phyloP scores from a whole-genome alignment of 192 early-diverging fungal genomes.

The Backusella australiensis region DNA sequence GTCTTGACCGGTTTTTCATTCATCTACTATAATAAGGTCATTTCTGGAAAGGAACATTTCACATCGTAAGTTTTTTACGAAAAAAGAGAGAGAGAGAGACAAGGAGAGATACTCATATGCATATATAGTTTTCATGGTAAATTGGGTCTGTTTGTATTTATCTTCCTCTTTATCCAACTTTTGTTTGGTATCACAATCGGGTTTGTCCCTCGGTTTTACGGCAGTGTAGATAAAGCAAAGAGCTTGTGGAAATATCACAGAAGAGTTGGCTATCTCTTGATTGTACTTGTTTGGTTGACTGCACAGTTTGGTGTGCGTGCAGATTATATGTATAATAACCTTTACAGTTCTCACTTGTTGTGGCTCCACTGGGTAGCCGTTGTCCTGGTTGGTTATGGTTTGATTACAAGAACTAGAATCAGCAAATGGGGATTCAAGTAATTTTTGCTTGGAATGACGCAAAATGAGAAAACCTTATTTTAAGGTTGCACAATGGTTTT shows the following conservation, averaged over 20 bases:
- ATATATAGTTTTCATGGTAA: constrained; percentile 28
- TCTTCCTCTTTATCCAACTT: constrained; percentile 28
- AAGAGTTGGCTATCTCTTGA: constrained; percentile 32
- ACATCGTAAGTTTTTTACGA: constrained; percentile 12
- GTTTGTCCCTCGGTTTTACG: constrained; percentile 27
- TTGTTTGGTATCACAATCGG: constrained; percentile 32
- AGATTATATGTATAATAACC: constrained; percentile 29
- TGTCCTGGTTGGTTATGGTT: constrained; percentile 1
- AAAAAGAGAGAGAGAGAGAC: background rate
- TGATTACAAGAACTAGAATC: constrained; percentile 4
- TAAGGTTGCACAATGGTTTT: background rate
- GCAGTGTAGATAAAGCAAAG: constrained; percentile 27
- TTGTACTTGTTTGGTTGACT: constrained; percentile 32
- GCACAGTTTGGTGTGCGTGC: constrained; percentile 36
- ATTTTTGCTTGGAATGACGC: constrained; percentile 1
- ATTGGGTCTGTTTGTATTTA: constrained; percentile 30
- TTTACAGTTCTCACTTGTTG: constrained; percentile 11
- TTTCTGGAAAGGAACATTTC: constrained; percentile 28
- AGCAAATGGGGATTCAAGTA: constrained; percentile 17
- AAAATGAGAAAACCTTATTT: background rate
- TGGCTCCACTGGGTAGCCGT: constrained; percentile 27
- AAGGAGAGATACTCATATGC: background rate
- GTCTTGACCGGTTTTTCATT: constrained; percentile 23
- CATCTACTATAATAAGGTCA: constrained; percentile 29
- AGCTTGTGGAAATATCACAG: constrained; percentile 41